phyloP scores from a whole-genome alignment of 768 basidiomycete genomes.

The Phylloporus rhodoxanthus region DNA sequence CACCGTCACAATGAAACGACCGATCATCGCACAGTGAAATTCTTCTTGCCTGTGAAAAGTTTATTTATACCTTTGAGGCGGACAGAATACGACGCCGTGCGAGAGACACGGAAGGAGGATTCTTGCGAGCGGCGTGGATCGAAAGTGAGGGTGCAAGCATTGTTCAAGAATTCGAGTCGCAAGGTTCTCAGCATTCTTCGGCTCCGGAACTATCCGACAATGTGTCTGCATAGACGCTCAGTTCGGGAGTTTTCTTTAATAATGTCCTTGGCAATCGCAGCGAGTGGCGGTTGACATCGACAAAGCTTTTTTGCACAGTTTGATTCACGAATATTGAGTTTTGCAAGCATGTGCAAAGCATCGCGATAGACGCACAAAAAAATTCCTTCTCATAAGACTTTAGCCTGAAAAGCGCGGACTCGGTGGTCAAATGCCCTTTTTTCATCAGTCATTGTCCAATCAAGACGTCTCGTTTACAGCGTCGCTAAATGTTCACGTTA shows the following conservation, averaged over 20 bases:
- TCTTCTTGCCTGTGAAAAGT: neutral
- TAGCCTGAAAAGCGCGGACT: neutral
- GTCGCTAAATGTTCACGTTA: neutral
- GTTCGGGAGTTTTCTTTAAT: neutral
- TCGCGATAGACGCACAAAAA: neutral
- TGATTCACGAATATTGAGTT: neutral
- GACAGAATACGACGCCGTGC: neutral
- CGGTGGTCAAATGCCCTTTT: neutral
- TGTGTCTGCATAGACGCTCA: constrained; percentile 1
- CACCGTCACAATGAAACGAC: constrained; percentile 3
- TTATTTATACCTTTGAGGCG: neutral
- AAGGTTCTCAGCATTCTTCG: neutral
- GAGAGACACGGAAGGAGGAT: neutral
- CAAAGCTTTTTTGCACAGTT: neutral
- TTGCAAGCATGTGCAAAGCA: neutral
- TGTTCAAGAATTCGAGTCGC: neutral
- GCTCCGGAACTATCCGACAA: neutral
- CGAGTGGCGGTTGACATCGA: neutral
- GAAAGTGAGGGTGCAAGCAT: neutral
- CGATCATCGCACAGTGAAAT: neutral
- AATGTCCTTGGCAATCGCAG: neutral
- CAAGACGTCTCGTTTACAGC: neutral
- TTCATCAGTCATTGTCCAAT: neutral
- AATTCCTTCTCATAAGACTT: neutral
- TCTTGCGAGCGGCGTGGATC: neutral